Base-by-base conservation (phyloP, 805 yeast genomes). In the Clavispora asparagi region DNA sequence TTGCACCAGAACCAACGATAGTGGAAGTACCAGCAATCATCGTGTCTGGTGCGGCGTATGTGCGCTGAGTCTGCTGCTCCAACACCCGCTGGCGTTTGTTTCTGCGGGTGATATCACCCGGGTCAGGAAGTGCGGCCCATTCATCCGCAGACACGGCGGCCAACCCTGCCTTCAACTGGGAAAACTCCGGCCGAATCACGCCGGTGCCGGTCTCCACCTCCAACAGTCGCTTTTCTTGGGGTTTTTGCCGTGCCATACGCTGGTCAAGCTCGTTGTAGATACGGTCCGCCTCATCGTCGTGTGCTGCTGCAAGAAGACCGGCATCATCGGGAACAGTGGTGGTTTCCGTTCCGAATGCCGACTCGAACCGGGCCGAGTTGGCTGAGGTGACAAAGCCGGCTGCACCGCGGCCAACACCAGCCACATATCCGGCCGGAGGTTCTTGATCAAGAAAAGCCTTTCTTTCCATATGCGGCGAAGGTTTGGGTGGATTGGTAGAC, bases 331-430 rank as follows among this genome's bases (percentile, higher is more conserved):
- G 37, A 1, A n/a, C 25, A 43, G 62, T 65, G 9, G 68, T 46
- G 10, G 39, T 36, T 25, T 54, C 58, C 8, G 31, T 39, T 7
- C 57, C 58, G 25, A 49, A 46, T 14, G 46, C 46, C 6, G 58
- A 53, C 47, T 51, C 56, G 14, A 53, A 55, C 12, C 45, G 43
- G 0, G 88, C 88, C 13, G 85, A 62, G 51, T 85, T 95, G 1
- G 94, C 88, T 48, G 89, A 77, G 0, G 96, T 89, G 0, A 91
- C 82, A 64, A 94, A 91, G 6, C 97, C 98, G 1, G 87, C 79
- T 1, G 97, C 98, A 26, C 99, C 99, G 60, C 99, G 74, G 0
- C 97, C 98, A 7, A 90, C 66, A 25, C 99, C 99, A 3, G 98
- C 85, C 36, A 90, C 78, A 60, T 92, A 92, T 6, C 95, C 95